Percentiles rank a stretch among this genome's conserved stretches.
Evolutionary conservation across 73 alveolate genomes (phyloP).

Genomic region (Paramecium octaurelia): DNA sequence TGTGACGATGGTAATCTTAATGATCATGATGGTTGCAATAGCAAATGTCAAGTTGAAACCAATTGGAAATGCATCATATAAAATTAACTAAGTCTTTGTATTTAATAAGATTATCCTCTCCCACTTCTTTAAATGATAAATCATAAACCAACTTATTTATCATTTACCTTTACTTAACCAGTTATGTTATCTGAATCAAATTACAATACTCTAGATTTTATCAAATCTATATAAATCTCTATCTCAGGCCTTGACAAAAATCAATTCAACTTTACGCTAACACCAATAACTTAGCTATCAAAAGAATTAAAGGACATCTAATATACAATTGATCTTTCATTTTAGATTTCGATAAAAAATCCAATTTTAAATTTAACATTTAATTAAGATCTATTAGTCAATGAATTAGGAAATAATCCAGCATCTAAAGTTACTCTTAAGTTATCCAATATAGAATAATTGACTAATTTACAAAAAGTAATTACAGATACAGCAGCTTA

Average conservation of each 20-base stretch:
- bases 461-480: background rate
- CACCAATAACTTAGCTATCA: background rate
- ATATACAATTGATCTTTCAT: background rate
- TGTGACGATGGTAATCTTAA: slow-evolving; percentile 12
- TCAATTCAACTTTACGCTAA: background rate
- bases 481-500: background rate
- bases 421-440: background rate
- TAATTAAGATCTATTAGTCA: background rate
- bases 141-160: background rate
- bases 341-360: background rate
- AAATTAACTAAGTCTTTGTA: background rate
- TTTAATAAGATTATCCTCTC: background rate
- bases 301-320: background rate
- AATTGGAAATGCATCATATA: background rate
- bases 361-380: background rate
- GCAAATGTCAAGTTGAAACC: background rate
- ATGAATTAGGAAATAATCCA: background rate
- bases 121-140: background rate
- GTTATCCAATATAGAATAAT: background rate
- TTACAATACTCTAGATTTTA: background rate
- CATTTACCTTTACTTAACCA: background rate
- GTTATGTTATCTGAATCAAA: background rate
- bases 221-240: background rate
- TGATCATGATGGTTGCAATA: background rate
- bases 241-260: background rate